These are phyloP conservation scores for Globisporangium middletonii DNA, from an alignment of 352 stramenopile species.

Conservation along the genomic window DNA sequence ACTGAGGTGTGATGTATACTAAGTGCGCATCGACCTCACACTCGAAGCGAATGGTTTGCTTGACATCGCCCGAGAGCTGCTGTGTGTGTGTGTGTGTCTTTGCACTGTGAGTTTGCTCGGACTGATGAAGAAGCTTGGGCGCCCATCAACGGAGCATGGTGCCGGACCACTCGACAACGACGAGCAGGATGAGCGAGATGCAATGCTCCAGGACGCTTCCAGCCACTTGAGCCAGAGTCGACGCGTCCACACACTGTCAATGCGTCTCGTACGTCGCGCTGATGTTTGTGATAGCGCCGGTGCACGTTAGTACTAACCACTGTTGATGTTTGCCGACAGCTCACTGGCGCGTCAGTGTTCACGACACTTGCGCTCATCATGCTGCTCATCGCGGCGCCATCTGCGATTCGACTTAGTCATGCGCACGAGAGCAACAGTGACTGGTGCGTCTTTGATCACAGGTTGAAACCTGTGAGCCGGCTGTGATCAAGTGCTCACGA, in stretches of 20 bases:
- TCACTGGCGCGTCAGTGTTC: constrained; percentile 23
- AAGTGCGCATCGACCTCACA: not conserved
- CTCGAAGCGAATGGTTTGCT: not conserved
- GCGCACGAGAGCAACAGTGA: constrained; percentile 24
- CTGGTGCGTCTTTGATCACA: constrained; percentile 22
- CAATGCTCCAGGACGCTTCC: not conserved
- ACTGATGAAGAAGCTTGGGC: constrained; percentile 36
- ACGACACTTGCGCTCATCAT: constrained; percentile 26
- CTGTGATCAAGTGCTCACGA: not conserved
- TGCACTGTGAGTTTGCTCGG: constrained; percentile 50
- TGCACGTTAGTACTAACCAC: not conserved
- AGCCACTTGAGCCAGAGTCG: not conserved
- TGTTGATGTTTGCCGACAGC: constrained; percentile 12
- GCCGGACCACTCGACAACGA: not conserved
- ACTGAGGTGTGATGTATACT: not conserved
- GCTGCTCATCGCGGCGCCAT: constrained; percentile 35
- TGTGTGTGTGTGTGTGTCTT: not conserved
- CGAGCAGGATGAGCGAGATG: not conserved
- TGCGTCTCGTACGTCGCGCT: constrained; percentile 18
- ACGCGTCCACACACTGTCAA: constrained; percentile 9
- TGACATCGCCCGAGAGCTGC: not conserved
- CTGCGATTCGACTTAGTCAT: constrained; percentile 33
- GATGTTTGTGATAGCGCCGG: not conserved
- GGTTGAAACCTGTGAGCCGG: not conserved
- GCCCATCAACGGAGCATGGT: constrained; percentile 3